Conservation (phyloP, 192 early-diverging fungal species). For the Neocallimastix lanati region DNA sequence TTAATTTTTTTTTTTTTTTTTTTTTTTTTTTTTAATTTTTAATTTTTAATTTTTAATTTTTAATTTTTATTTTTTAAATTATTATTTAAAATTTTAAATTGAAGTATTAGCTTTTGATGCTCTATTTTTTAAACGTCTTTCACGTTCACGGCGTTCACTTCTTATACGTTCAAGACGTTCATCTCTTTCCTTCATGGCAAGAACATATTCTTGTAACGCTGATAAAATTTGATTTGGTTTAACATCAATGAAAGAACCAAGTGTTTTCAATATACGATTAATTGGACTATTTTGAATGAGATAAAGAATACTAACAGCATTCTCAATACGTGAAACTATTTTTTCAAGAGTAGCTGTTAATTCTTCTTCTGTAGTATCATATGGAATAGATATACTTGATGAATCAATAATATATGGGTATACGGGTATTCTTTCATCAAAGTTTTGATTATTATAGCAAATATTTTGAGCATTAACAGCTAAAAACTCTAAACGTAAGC, state of each 20-base stretch:
- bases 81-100: not conserved
- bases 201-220: conserved; percentile 23
- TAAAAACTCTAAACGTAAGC: conserved; percentile 38
- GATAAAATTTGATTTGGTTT: conserved; percentile 39
- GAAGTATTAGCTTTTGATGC: not conserved
- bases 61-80: too few relatives aligned
- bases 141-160: not conserved
- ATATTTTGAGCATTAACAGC: conserved; percentile 13
- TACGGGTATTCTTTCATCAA: conserved; percentile 3
- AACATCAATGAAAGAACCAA: conserved; percentile 32
- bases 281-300: conserved; percentile 30
- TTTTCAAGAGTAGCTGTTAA: conserved; percentile 5
- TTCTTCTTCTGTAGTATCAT: conserved; percentile 20
- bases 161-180: not conserved
- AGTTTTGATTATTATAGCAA: conserved; percentile 5
- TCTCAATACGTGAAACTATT: conserved; percentile 16
- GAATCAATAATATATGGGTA: conserved; percentile 4
- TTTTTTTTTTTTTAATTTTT: too few relatives aligned
- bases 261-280: conserved; percentile 29
- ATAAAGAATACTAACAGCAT: conserved; percentile 35
- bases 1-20: too few relatives aligned
- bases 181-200: not conserved
- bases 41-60: too few relatives aligned
- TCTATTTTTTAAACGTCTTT: not conserved
- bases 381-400: conserved; percentile 17